These are phyloP conservation scores for Mycena sanguinolenta DNA, from an alignment of 768 basidiomycete species.

Conservation along the genomic window DNA sequence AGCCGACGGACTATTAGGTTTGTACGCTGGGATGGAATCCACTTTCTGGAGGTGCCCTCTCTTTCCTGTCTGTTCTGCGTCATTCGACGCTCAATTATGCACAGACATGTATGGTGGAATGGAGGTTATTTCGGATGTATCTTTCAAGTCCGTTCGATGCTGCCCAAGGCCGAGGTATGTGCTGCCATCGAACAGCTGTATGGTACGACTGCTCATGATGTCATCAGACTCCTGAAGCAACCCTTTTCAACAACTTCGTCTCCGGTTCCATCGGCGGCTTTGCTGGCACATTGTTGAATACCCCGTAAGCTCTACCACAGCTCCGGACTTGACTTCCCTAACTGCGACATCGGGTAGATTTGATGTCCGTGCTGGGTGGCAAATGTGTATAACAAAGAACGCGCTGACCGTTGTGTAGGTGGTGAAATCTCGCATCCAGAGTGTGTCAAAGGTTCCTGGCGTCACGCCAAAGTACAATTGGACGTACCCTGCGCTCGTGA, in stretches of 20 bases:
- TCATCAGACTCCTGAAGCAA: slow-evolving; percentile 69
- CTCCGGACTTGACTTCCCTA: background rate
- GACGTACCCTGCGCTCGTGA: slow-evolving; percentile 91
- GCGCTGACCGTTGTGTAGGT: slow-evolving; percentile 66
- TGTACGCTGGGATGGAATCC: slow-evolving; percentile 96
- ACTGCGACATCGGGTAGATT: slow-evolving; percentile 5
- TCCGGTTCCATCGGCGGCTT: slow-evolving; percentile 93
- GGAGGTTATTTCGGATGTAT: slow-evolving; percentile 97
- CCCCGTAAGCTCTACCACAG: slow-evolving; percentile 70
- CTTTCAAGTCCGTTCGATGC: slow-evolving; percentile 81
- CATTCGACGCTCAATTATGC: background rate
- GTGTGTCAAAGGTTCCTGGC: slow-evolving; percentile 72
- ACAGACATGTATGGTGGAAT: slow-evolving; percentile 90
- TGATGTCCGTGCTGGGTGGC: slow-evolving; percentile 23
- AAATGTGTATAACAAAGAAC: slow-evolving; percentile 1
- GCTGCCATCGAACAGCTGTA: background rate
- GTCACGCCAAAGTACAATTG: slow-evolving; percentile 92
- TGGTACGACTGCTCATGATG: background rate
- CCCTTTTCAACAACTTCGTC: slow-evolving; percentile 91
- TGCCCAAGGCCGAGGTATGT: slow-evolving; percentile 89
- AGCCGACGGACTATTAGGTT: slow-evolving; percentile 85
- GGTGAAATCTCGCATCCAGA: slow-evolving; percentile 96
- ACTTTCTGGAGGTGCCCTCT: slow-evolving; percentile 93
- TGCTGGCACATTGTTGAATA: slow-evolving; percentile 91
- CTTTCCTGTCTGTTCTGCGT: background rate